These are phyloP conservation scores for Sporothrix protearum DNA, from an alignment of 2,329 filamentous ascomycete genomes.

Conservation along the genomic window DNA sequence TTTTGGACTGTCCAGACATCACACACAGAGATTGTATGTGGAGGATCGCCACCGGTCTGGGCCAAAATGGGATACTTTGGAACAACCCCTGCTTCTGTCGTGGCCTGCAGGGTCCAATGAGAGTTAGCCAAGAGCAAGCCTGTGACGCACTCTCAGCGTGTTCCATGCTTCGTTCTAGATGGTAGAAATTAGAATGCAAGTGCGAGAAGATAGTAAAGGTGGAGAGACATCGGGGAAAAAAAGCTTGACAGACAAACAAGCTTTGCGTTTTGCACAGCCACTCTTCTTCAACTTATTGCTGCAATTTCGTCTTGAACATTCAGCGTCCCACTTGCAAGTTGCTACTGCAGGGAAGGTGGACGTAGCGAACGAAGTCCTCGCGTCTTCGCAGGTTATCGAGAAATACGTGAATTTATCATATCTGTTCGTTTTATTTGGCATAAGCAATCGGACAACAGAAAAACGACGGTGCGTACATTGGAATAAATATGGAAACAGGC, in stretches of 20 bases:
- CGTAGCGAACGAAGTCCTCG: neutral
- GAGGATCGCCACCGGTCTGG: neutral
- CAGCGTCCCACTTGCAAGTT: neutral
- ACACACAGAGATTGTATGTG: neutral
- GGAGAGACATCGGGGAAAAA: neutral
- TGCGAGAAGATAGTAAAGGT: neutral
- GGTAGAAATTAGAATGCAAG: neutral
- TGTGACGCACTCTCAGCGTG: neutral
- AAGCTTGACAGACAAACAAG: conserved; percentile 1
- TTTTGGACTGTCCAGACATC: neutral
- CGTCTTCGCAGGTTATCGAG: neutral
- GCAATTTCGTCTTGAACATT: neutral
- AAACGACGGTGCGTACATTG: too few species aligned
- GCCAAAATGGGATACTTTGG: neutral
- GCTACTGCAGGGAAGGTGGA: too few species aligned
- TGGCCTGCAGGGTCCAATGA: conserved; percentile 1
- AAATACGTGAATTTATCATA: too few species aligned
- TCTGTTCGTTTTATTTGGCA: too few species aligned
- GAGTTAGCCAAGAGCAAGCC: neutral
- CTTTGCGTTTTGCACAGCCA: neutral
- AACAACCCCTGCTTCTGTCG: neutral
- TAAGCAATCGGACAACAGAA: too few species aligned
- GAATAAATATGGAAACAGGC: too few species aligned
- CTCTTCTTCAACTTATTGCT: neutral
- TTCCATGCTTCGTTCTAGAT: conserved; percentile 1